Evolutionary conservation across 139 green algal species (phyloP), one percentile per base, ranked within the genome.

Genomic region (Astrephomene gubernaculifera): DNA sequence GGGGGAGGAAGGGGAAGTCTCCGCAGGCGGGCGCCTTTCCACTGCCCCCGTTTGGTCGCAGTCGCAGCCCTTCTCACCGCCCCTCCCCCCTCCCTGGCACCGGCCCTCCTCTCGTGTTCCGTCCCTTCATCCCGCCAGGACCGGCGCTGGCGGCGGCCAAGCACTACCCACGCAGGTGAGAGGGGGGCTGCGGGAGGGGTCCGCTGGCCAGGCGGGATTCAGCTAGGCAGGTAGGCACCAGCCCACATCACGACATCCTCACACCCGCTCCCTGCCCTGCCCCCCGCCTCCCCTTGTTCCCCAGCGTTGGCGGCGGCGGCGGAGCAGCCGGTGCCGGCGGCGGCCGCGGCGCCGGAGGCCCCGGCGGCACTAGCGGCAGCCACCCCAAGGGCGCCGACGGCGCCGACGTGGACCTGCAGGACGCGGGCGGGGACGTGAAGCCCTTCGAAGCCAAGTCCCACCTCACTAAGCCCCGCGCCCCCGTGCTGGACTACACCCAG

Each of bases 401-500:
- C 53, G 73, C 33, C 14, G 36, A 73, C 53, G 31, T 75, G 24
- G 82, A 87, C 39, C 45, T 84, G 4, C 3, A 33, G 3, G 73
- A 81, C 33, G 22, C 52, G n/a, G n/a, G n/a, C n/a, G n/a, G n/a
- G n/a, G n/a, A n/a, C n/a, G n/a, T n/a, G 21, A 81, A 71, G 25
- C 12, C 24, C 27, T 21, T 24, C 2, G 49, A 60, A 1, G 31
- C 17, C 22, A 14, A 52, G 43, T 39, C 12, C 2, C 9, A 25
- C n/a, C 61, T n/a, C 41, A 53, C 53, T 39, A 83, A 83, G 76
- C 61, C 61, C 9, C 76, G 76, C 1, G 22, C 31, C 6, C n/a
- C 79, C 2, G 31, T 68, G 6, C 39, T 92, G 14, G 81, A 90
- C 86, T 93, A 93, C 81, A 4, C 64, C 5, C 86, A 92, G 74